Evolutionary conservation across 2,329 filamentous ascomycete species (phyloP), one percentile per base, ranked within the genome.

Genomic region (Leptographium radiaticola): DNA sequence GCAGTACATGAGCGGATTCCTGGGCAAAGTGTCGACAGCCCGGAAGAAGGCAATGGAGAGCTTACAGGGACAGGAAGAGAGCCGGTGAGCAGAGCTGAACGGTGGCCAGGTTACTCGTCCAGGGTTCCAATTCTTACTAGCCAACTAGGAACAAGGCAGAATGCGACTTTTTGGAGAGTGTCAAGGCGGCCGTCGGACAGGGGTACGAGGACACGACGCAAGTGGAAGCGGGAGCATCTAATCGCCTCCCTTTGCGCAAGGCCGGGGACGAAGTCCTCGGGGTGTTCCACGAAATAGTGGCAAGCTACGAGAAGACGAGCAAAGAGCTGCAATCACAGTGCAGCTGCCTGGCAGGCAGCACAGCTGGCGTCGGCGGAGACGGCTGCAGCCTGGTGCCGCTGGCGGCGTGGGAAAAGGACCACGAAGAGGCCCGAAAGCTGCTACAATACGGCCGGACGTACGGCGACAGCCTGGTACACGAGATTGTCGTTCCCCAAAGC

Each of bases 401-500:
- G 18, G 48, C 44, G 3, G 49, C 53, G 16, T 61, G 59, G 59
- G 42, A 51, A 25, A 56, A 56, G 12, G 59, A 61, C 55, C 48
- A 53, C 30, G 45, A 36, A 20, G 55, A 60, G 38, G 55, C 56
- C 11, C 55, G 46, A 43, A 57, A 55, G 53, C 55, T 60, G 16
- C 46, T 61, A 1, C 15, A n/a, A 3, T 61, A 58, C 45, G 59
- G 59, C n/a, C 57, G 57, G 4, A 40, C 50, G 5, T 61, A 60
- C 54, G 59, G 58, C 42, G 59, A 59, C 18, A 52, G 55, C 5
- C 49, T 61, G 11, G 56, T 57, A 36, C 57, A 55, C 38, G 53
- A 56, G 20, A 58, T 59, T 10, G 53, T 61, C 12, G 55, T 59
- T 12, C 59, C 59, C 1, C 6, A 33, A 9, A 31, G 18, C 6